Conservation (phyloP, 169 alveolate genomes). For the Cryptosporidium meleagridis region DNA sequence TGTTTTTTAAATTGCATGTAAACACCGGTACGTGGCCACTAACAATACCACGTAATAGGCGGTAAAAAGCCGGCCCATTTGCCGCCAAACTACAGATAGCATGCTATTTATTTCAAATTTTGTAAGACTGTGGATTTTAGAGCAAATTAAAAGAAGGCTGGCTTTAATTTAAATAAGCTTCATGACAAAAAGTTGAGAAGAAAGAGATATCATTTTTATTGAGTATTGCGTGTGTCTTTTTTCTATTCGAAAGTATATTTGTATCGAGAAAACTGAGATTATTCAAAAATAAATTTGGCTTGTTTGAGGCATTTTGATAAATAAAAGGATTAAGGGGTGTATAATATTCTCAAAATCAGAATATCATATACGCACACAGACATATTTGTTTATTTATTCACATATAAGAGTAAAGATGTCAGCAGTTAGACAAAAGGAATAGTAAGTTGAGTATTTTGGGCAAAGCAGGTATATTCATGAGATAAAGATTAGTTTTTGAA, state of each 20-base stretch:
- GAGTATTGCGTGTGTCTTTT: background rate
- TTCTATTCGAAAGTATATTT: background rate
- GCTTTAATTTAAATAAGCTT: background rate
- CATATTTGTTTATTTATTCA: background rate
- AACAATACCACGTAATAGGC: constrained; percentile 52
- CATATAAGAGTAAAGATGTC: constrained; percentile 14
- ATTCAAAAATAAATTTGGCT: background rate
- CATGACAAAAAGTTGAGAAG: background rate
- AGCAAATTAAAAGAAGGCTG: background rate
- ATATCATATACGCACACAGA: constrained; percentile 2
- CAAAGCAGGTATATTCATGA: background rate
- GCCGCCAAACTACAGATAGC: constrained; percentile 46
- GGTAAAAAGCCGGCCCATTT: background rate
- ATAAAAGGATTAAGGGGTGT: background rate
- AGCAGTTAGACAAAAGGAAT: constrained; percentile 55
- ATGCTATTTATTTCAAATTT: constrained; percentile 31
- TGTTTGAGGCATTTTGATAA: background rate
- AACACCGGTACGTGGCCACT: constrained; percentile 66
- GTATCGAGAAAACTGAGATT: background rate
- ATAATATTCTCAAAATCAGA: background rate
- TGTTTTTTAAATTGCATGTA: constrained; percentile 48
- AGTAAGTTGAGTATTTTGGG: constrained; percentile 25
- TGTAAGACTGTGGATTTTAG: constrained; percentile 1
- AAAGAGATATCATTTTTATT: background rate
- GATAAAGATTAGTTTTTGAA: background rate